These are phyloP conservation scores for Dinochytrium kinnereticum DNA, from an alignment of 371 early-diverging fungal species.

Conservation along the genomic window DNA sequence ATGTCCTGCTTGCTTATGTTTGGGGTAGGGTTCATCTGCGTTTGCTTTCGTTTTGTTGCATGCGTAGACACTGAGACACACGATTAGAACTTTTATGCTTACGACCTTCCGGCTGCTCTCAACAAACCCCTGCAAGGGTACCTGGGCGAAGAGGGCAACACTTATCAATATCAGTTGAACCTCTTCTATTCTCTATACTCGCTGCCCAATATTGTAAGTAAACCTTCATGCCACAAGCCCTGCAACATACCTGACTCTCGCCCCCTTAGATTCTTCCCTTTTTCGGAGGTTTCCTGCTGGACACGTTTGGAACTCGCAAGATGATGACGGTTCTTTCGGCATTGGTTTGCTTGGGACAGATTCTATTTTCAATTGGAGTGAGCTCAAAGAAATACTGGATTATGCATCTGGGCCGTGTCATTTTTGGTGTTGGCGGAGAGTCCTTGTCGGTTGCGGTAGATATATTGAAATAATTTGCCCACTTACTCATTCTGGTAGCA, in stretches of 20 bases:
- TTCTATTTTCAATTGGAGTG: conserved; percentile 61
- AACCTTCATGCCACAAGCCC: background rate
- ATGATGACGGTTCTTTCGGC: conserved; percentile 59
- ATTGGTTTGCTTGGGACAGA: conserved; percentile 57
- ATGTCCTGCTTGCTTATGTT: conserved; percentile 56
- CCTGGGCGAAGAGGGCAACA: conserved; percentile 47
- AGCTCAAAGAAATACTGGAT: conserved; percentile 33
- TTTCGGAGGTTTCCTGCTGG: conserved; percentile 61
- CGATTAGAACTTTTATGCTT: conserved; percentile 59
- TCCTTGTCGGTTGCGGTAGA: conserved; percentile 46
- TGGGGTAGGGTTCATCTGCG: too few relatives aligned
- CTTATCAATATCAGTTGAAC: conserved; percentile 62
- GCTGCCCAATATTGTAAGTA: conserved; percentile 67
- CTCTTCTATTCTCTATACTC: conserved; percentile 72
- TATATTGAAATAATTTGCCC: background rate
- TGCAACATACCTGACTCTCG: too few relatives aligned
- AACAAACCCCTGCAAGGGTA: conserved; percentile 59
- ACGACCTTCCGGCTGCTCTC: conserved; percentile 71
- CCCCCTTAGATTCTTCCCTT: conserved; percentile 59
- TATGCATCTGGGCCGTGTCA: conserved; percentile 59
- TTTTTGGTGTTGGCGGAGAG: conserved; percentile 69
- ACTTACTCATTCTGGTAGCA: conserved; percentile 43
- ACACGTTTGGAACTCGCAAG: conserved; percentile 53
- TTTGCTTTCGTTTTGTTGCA: conserved; percentile 7
- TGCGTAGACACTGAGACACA: background rate